Evolutionary conservation across 2,329 filamentous ascomycete genomes (phyloP), one percentile per base, ranked within the genome.

Genomic region (Apiospora saccharicola): DNA sequence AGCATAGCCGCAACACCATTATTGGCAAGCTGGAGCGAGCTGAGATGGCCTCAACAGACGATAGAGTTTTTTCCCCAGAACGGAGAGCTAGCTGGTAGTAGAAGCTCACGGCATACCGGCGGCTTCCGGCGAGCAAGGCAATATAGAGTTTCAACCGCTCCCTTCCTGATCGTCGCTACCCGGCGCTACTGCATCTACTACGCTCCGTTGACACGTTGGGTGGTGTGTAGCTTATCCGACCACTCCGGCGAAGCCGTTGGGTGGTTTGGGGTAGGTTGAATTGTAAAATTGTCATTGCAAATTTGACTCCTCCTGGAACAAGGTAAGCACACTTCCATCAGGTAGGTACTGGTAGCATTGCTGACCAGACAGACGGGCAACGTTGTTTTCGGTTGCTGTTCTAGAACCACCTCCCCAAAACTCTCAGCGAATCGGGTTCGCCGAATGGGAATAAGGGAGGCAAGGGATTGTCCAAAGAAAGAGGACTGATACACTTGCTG

Each of bases 81-180:
- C 6, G 26, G 51, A 10, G 19, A 19, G 6, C 13, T 34, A 22
- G 19, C 0, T 22, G 34, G 51, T 13, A 6, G 19, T 8, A 16
- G 13, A 53, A 6, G 24, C 10, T 4, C 14, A n/a, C 53, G 16
- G 19, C 0, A 10, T 14, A n/a, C 2, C 57, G 34, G 57, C 19
- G 57, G 57, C 8, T 41, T 41, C 34, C 57, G 26, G 26, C 26
- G 51, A 22, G 51, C 22, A 12, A 51, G 3, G 19, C 57, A 24
- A 41, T 41, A 64, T 64, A 64, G 30, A 64, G 57, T 64, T 64
- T 64, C 57, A 10, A 41, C 57, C 57, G 57, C 19, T 3, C 19
- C 34, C 53, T 34, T 22, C 13, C 13, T 37, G 53, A 61, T 37
- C 30, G 14, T 61, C 30, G 10, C 57, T 64, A 64, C 57, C 57